Evolutionary conservation across 306 rosid genomes (phyloP), one percentile per base, ranked within the genome.

Genomic region (Dalbergia cochinchinensis): DNA sequence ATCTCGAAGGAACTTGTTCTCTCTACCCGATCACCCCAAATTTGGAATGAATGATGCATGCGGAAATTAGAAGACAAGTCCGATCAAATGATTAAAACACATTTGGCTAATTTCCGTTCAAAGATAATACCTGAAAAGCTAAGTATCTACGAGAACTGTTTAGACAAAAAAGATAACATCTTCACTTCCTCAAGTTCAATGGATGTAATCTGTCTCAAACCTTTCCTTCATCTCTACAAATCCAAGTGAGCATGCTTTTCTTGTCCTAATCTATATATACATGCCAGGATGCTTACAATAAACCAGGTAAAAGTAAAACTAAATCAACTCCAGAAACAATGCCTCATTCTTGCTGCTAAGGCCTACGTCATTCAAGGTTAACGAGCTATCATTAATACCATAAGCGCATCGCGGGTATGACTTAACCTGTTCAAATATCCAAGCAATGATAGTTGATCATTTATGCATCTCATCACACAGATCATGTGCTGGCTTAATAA

Each of bases 281-380:
- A 66, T 61, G 68, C 48, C 19, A 16, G 9, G 41, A 57, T 57
- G 63, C 84, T 65, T 14, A 45, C 69, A 33, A 37, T n/a, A 77
- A 74, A 64, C 53, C 20, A 34, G 44, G 72, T 15, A 57, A 20
- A 53, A 39, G 8, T 6, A 37, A 37, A 37, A 37, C 84, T 88
- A 85, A 68, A 92, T 86, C 78, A 86, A 34, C 88, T 95, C 99
- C 77, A 95, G 86, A 83, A 92, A 91, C 73, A 95, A 80, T 22
- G 98, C 96, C 80, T 95, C 99, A 47, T 90, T 91, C 77, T 89
- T 90, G 85, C 87, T 92, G 60, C 84, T 89, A 63, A 95, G 88
- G 84, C 94, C 98, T 33, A 91, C 83, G 83, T 91, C 96, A 42
- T 83, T 69, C 88, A 95, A 73, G 47, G 91, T 82, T 77, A 64